Evolutionary conservation across 2,329 filamentous ascomycete genomes (phyloP).

Genomic region (Sclerotinia subarctica): DNA sequence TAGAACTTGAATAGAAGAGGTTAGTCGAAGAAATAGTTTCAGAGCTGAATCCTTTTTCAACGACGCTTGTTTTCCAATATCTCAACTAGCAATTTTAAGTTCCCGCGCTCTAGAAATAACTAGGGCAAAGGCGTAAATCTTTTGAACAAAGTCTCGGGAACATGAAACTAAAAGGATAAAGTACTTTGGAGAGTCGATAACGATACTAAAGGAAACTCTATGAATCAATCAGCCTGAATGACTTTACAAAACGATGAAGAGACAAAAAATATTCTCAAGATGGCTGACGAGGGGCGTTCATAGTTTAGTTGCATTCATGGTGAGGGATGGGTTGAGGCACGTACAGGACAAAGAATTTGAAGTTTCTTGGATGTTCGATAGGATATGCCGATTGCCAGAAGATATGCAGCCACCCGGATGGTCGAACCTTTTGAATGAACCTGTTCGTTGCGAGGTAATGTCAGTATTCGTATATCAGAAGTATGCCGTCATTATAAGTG

Average conservation of each 20-base stretch:
- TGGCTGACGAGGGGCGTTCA: conserved; percentile 19
- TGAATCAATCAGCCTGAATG: conserved; percentile 14
- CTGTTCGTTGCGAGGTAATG: conserved; percentile 31
- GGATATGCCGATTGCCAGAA: conserved; percentile 32
- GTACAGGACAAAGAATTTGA: conserved; percentile 32
- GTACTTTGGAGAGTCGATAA: conserved; percentile 24
- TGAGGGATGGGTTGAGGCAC: conserved; percentile 28
- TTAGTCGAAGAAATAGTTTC: conserved; percentile 18
- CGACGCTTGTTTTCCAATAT: conserved; percentile 13
- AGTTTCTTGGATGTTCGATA: conserved; percentile 32
- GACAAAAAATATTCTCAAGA: conserved; percentile 3
- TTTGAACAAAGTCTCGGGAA: conserved; percentile 35
- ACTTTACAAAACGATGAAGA: conserved; percentile 2
- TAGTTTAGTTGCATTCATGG: conserved; percentile 17
- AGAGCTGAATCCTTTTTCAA: conserved; percentile 15
- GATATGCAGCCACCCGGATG: conserved; percentile 38
- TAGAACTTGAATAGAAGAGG: conserved; percentile 11
- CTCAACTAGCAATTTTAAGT: conserved; percentile 18
- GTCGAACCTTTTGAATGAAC: conserved; percentile 26
- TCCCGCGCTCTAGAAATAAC: conserved; percentile 10
- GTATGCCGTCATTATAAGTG: conserved; percentile 33
- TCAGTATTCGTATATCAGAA: conserved; percentile 26
- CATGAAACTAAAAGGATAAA: conserved; percentile 35
- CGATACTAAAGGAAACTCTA: conserved; percentile 1
- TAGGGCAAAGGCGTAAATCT: conserved; percentile 25